Conservation (phyloP, 108 stramenopile species). For the Cyclostephanos invisitatus region DNA sequence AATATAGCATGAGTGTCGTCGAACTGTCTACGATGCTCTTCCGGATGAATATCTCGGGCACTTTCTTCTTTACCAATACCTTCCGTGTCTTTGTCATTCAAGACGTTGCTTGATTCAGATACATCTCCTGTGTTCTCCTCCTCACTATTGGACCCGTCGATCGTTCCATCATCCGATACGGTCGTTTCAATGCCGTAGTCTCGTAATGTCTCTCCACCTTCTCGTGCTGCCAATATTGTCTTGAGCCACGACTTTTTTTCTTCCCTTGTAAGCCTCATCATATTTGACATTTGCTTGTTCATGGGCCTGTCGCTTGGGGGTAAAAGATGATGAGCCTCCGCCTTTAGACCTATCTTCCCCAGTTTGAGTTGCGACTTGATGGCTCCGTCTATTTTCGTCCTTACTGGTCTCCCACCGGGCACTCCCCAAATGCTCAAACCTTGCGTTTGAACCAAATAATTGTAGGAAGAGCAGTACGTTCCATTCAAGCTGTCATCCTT, state of each 20-base stretch:
- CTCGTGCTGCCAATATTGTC: slow-evolving; percentile 10
- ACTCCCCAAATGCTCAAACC: slow-evolving; percentile 32
- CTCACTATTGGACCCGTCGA: not conserved
- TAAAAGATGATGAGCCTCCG: slow-evolving; percentile 12
- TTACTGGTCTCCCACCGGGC: slow-evolving; percentile 33
- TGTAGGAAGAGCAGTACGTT: slow-evolving; percentile 46
- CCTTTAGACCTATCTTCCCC: slow-evolving; percentile 14
- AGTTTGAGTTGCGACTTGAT: slow-evolving; percentile 24
- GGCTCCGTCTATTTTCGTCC: slow-evolving; percentile 19
- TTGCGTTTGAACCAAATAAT: slow-evolving; percentile 31
- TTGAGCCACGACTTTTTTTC: slow-evolving; percentile 35
- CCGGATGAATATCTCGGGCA: not conserved
- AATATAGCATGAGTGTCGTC: slow-evolving; percentile 42
- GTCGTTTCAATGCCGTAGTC: slow-evolving; percentile 10
- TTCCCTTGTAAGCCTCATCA: slow-evolving; percentile 9
- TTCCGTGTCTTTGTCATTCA: not conserved
- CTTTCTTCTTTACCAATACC: not conserved
- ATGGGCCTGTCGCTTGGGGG: not conserved
- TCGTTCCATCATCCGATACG: not conserved
- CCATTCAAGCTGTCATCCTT: slow-evolving; percentile 42
- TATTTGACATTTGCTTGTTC: not conserved
- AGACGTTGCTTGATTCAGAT: not conserved
- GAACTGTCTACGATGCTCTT: not conserved
- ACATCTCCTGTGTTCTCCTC: not conserved
- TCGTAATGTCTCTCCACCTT: not conserved